A percentile compares a stretch with the other conserved stretches of the same genome.
phyloP scores from a whole-genome alignment of 345 rosid species.

The Lepidium didymum region DNA sequence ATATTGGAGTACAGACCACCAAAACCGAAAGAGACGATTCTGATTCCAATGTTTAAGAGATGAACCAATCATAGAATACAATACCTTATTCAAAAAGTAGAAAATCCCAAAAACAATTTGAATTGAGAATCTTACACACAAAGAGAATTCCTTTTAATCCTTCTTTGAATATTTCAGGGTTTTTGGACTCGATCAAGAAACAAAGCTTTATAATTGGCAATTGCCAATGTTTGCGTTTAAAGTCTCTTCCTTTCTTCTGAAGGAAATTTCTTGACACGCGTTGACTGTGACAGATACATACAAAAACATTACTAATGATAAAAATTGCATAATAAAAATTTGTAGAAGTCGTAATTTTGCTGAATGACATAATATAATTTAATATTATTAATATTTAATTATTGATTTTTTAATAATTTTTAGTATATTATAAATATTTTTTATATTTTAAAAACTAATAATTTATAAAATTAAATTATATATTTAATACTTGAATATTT shows the following conservation, averaged over 20 bases:
- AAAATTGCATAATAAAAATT: too few relatives aligned
- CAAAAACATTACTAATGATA: not conserved
- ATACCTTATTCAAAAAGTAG: constrained; percentile 11
- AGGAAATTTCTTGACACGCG: not conserved
- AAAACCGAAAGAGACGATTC: constrained; percentile 13
- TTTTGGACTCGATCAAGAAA: not conserved
- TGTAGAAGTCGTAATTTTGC: too few relatives aligned
- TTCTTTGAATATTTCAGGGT: not conserved
- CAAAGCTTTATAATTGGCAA: not conserved
- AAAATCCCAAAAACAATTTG: not conserved
- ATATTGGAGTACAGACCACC: not conserved
- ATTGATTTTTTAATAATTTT: too few relatives aligned
- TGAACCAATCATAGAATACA: constrained; percentile 13
- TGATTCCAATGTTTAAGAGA: constrained; percentile 12
- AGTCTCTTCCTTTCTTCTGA: not conserved
- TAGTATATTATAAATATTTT: too few relatives aligned
- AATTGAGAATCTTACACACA: not conserved
- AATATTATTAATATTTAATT: too few relatives aligned
- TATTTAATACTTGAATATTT: too few relatives aligned
- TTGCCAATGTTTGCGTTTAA: not conserved
- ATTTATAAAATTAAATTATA: too few relatives aligned
- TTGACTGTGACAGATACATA: not conserved
- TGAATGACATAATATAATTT: too few relatives aligned
- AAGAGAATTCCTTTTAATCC: not conserved
- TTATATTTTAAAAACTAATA: too few relatives aligned